Percentiles rank a stretch among this genome's conserved stretches.
These are phyloP conservation scores for Knoxia roxburghii DNA, from an alignment of 257 asterid genomes.

Conservation along the genomic window DNA sequence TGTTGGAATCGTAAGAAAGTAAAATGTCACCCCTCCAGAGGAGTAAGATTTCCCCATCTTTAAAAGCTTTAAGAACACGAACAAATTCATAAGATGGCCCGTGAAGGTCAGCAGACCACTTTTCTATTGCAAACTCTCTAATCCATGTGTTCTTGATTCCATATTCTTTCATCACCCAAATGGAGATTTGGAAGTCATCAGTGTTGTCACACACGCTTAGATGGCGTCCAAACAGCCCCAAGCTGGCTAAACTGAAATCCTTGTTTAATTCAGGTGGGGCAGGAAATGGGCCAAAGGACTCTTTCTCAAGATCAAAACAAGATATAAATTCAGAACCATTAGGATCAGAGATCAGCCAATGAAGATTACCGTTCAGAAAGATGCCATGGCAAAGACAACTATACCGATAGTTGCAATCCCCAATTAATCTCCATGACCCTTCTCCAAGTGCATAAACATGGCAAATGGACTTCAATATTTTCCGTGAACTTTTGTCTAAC, in stretches of 20 bases:
- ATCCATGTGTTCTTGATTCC: slow-evolving; percentile 36
- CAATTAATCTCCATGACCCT: slow-evolving; percentile 16
- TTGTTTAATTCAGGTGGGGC: slow-evolving; percentile 8
- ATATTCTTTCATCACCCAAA: slow-evolving; percentile 49
- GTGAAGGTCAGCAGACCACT: slow-evolving; percentile 3
- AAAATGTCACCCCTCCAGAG: slow-evolving; percentile 23
- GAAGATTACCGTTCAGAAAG: slow-evolving; percentile 33
- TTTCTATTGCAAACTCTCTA: slow-evolving; percentile 21
- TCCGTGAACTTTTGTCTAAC: neutral
- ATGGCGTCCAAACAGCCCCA: slow-evolving; percentile 16
- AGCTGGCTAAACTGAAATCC: neutral
- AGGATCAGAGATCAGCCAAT: slow-evolving; percentile 46
- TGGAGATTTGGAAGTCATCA: slow-evolving; percentile 21
- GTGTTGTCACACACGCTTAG: slow-evolving; percentile 30
- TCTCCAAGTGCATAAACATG: slow-evolving; percentile 42
- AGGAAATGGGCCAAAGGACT: slow-evolving; percentile 19
- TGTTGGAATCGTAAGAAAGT: slow-evolving; percentile 24
- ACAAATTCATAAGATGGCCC: slow-evolving; percentile 14
- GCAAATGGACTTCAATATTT: slow-evolving; percentile 14
- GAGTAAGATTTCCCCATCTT: slow-evolving; percentile 41
- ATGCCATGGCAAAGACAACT: slow-evolving; percentile 25
- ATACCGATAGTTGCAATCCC: slow-evolving; percentile 24
- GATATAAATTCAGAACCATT: slow-evolving; percentile 34
- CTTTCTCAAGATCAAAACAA: slow-evolving; percentile 42
- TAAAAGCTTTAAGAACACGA: slow-evolving; percentile 25